phyloP scores from a whole-genome alignment of 192 early-diverging fungal species.

The Backusella parvicylindrica region DNA sequence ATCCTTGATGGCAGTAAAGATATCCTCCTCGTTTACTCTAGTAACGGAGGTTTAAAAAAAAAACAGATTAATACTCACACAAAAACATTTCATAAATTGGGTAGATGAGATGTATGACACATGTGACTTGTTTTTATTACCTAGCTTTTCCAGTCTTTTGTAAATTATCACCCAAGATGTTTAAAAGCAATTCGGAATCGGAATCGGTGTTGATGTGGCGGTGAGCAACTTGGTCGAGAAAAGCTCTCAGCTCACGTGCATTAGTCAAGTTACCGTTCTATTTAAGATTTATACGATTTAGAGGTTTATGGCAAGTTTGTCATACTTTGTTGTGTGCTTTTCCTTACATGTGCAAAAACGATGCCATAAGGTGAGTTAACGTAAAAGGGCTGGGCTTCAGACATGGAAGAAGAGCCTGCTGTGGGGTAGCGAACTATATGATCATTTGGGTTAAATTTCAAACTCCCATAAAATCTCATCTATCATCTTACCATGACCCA shows the following conservation, averaged over 20 bases:
- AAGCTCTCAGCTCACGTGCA: slow-evolving; percentile 81
- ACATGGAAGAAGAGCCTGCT: slow-evolving; percentile 91
- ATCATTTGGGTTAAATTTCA: background rate
- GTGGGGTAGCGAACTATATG: slow-evolving; percentile 93
- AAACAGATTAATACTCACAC: background rate
- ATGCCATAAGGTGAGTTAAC: slow-evolving; percentile 99
- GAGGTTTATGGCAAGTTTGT: background rate
- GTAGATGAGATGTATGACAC: slow-evolving; percentile 16
- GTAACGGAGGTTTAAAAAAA: slow-evolving; percentile 3
- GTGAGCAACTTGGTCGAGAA: slow-evolving; percentile 93
- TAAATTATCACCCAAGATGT: slow-evolving; percentile 96
- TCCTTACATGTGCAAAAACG: slow-evolving; percentile 87
- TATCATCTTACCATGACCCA: slow-evolving; percentile 88
- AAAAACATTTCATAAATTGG: background rate
- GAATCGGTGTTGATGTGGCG: slow-evolving; percentile 99
- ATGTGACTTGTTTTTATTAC: slow-evolving; percentile 33
- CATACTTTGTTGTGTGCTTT: background rate
- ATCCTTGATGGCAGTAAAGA: slow-evolving; percentile 86
- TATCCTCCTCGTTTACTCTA: slow-evolving; percentile 98
- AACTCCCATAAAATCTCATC: background rate
- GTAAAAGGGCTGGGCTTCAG: slow-evolving; percentile 99
- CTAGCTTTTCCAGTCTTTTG: slow-evolving; percentile 95
- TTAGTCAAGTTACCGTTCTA: slow-evolving; percentile 99
- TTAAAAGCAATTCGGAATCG: slow-evolving; percentile 97
- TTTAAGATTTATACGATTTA: background rate